A percentile compares a stretch with the other conserved stretches of the same genome.
Conservation (phyloP, 2,329 filamentous ascomycete species). For the Fusarium armeniacum region DNA sequence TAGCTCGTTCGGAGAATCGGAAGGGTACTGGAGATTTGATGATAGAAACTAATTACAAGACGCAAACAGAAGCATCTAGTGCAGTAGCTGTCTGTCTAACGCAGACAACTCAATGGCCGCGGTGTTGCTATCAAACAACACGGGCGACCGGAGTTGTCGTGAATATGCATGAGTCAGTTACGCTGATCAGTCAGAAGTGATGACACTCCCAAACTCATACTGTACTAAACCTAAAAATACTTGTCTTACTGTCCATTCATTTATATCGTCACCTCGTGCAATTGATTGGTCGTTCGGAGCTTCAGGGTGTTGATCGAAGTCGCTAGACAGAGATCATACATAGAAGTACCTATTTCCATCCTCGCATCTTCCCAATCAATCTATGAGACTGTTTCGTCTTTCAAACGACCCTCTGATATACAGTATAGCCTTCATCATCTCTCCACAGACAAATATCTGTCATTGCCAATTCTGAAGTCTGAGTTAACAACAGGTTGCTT, state of each 20-base stretch:
- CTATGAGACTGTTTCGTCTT: too few species aligned
- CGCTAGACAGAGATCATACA: too few species aligned
- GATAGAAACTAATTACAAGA: fast-evolving
- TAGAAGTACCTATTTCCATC: too few species aligned
- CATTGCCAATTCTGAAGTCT: too few species aligned
- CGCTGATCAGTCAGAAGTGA: not conserved
- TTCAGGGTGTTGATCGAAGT: too few species aligned
- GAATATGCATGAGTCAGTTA: not conserved
- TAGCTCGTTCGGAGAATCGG: not conserved
- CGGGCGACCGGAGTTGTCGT: fast-evolving
- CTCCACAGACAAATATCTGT: too few species aligned
- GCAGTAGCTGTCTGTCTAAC: fast-evolving
- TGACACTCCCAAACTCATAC: not conserved
- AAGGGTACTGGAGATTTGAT: not conserved
- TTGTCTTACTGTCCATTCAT: not conserved
- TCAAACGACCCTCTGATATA: too few species aligned
- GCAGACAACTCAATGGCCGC: fast-evolving
- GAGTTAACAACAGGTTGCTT: too few species aligned
- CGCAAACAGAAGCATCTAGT: fast-evolving
- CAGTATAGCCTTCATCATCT: too few species aligned
- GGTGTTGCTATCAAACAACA: fast-evolving
- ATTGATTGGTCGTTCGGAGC: not conserved
- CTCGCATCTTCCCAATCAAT: too few species aligned
- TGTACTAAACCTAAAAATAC: not conserved
- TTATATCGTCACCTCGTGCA: not conserved